Base-by-base conservation (phyloP, 352 stramenopile species). In the Phytophthora lateralis region DNA sequence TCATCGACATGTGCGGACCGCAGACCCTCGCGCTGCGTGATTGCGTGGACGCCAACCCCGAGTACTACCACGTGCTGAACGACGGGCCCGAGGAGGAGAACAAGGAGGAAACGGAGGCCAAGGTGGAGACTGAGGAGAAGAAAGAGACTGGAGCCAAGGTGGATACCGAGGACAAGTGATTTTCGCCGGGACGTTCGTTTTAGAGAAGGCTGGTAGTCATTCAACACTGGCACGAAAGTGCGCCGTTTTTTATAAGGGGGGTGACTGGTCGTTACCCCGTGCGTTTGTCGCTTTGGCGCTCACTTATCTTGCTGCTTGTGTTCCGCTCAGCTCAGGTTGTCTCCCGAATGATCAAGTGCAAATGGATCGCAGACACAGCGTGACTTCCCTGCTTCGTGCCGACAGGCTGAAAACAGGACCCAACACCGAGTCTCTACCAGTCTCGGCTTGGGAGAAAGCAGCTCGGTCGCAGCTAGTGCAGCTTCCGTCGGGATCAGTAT, bases 61-160 rank as follows among this genome's bases (percentile, higher is more conserved):
- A 95, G 67, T 96, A 96, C 69, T 95, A 96, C 70, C 79, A 82
- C 61, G 82, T 95, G 52, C 72, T 96, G 43, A 83, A 88, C 42
- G 85, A 95, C 3, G 66, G 69, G n/a, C 75, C 68, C 17, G 76
- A 87, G 7, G 63, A 77, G 39, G 62, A 77, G 4, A 27, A 75
- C 21, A 45, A 43, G 34, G 27, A 67, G 12, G 27, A 67, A 11
- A 14, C 38, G 14, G 29, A 49, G 15, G 39, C 15, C 1, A 18
- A 38, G 18, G 34, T 41, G 44, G 52, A 70, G 35, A 9, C 41
- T 10, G 21, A 65, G 21, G 18, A 34, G 26, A 29, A n/a, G n/a
- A n/a, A n/a, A n/a, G 52, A 70, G 35, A 9, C 41, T 10, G 21
- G 63, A 17, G 1, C 21, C 21, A 24, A 24, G 21, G 21, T 24